phyloP scores from a whole-genome alignment of 2,329 filamentous ascomycete species.

The Septoria linicola region DNA sequence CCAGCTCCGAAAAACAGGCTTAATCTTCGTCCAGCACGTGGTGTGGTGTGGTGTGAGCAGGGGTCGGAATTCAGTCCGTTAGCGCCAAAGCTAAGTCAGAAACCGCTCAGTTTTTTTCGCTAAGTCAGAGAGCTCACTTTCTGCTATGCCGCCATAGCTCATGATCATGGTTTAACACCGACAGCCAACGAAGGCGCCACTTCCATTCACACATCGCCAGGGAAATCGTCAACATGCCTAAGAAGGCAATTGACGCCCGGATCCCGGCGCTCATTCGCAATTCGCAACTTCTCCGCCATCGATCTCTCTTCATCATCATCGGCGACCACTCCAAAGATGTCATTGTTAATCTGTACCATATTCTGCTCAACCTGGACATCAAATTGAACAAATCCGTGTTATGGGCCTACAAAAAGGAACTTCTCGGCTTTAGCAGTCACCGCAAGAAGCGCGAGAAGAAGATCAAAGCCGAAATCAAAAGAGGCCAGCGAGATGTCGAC shows the following conservation, averaged over 20 bases:
- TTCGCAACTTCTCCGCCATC: slow-evolving; percentile 91
- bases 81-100: too few species aligned
- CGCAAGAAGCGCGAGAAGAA: slow-evolving; percentile 97
- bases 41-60: too few species aligned
- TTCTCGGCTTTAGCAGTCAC: slow-evolving; percentile 91
- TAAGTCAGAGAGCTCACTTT: too few species aligned
- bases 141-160: too few species aligned
- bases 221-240: slow-evolving; percentile 49
- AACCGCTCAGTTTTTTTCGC: too few species aligned
- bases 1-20: too few species aligned
- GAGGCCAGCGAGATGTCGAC: slow-evolving; percentile 88
- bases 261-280: slow-evolving; percentile 90
- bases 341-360: slow-evolving; percentile 91
- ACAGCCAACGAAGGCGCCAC: slow-evolving; percentile 7
- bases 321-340: slow-evolving; percentile 94
- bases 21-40: too few species aligned
- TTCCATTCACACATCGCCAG: not conserved
- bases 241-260: slow-evolving; percentile 70
- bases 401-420: slow-evolving; percentile 98
- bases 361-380: slow-evolving; percentile 84
- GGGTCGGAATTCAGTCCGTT: too few species aligned
- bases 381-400: slow-evolving; percentile 95
- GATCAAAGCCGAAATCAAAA: slow-evolving; percentile 97
- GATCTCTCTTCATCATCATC: slow-evolving; percentile 96
- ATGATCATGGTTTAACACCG: too few species aligned